phyloP scores from a whole-genome alignment of 345 rosid species.

The Gossypium stocksii region DNA sequence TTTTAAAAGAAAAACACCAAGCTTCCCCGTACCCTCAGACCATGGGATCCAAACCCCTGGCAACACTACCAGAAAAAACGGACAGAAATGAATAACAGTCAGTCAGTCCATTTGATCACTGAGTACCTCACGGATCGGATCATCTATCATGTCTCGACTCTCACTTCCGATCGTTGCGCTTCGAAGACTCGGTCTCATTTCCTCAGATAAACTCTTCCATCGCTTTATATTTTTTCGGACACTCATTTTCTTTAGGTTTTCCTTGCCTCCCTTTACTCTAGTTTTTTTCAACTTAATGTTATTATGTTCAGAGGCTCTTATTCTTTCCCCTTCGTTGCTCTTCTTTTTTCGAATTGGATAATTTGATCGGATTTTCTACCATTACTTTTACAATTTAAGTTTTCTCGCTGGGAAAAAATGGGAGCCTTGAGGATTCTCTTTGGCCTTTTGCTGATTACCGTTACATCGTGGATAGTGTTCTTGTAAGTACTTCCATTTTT shows the following conservation, averaged over 20 bases:
- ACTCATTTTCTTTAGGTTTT: slow-evolving; percentile 20
- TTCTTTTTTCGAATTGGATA: slow-evolving; percentile 12
- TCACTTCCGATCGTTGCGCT: slow-evolving; percentile 20
- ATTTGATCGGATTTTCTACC: slow-evolving; percentile 19
- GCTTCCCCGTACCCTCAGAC: background rate
- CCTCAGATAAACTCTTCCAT: slow-evolving; percentile 12
- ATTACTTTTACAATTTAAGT: slow-evolving; percentile 9
- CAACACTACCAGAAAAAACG: background rate
- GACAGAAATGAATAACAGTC: slow-evolving; percentile 10
- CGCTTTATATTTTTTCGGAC: slow-evolving; percentile 13
- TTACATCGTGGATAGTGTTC: slow-evolving; percentile 78
- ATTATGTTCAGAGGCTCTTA: slow-evolving; percentile 26
- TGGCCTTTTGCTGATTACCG: slow-evolving; percentile 66
- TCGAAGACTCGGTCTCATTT: slow-evolving; percentile 31
- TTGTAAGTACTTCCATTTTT: slow-evolving; percentile 47
- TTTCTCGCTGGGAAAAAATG: slow-evolving; percentile 34
- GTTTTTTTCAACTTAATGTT: slow-evolving; percentile 26
- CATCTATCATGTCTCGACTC: slow-evolving; percentile 26
- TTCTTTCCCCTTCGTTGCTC: background rate
- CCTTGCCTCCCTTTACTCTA: slow-evolving; percentile 5
- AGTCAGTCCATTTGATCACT: slow-evolving; percentile 35
- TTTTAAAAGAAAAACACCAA: background rate
- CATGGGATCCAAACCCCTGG: background rate
- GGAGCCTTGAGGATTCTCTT: slow-evolving; percentile 75
- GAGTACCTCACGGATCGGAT: slow-evolving; percentile 56